Evolutionary conservation across 345 rosid species (phyloP).

Genomic region (Corymbia maculata): DNA sequence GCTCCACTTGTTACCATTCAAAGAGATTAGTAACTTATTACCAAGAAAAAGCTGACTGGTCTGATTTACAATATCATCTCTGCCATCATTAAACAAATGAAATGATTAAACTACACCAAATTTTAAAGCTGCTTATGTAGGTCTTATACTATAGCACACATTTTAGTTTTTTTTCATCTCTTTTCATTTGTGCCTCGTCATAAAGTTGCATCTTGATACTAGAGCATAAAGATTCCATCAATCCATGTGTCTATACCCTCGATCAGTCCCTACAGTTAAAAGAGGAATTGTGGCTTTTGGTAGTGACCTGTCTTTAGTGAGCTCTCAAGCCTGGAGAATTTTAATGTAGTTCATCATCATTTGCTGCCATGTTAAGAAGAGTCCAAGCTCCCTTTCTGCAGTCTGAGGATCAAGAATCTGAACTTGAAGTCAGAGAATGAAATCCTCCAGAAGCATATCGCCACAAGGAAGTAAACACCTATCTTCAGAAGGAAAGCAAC

Average conservation of each 20-base stretch:
- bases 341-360: not conserved
- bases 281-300: not conserved
- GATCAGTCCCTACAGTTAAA: not conserved
- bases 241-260: not conserved
- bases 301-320: not conserved
- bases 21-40: not conserved
- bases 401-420: constrained; percentile 32
- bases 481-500: constrained; percentile 10
- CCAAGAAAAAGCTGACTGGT: not conserved
- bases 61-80: not conserved
- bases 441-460: constrained; percentile 19
- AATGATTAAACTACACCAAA: not conserved
- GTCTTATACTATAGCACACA: not conserved
- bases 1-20: constrained; percentile 29
- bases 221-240: not conserved
- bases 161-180: not conserved
- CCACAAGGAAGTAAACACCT: constrained; percentile 12
- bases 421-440: constrained; percentile 43
- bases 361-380: not conserved
- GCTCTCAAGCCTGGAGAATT: not conserved
- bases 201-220: not conserved
- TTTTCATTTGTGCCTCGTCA: not conserved
- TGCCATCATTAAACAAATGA: not conserved
- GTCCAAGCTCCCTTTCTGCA: constrained; percentile 5
- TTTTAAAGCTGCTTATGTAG: not conserved